A percentile compares a stretch with the other conserved stretches of the same genome.
Conservation (phyloP, 305 asterid genomes). For the Solanum hybrid region DNA sequence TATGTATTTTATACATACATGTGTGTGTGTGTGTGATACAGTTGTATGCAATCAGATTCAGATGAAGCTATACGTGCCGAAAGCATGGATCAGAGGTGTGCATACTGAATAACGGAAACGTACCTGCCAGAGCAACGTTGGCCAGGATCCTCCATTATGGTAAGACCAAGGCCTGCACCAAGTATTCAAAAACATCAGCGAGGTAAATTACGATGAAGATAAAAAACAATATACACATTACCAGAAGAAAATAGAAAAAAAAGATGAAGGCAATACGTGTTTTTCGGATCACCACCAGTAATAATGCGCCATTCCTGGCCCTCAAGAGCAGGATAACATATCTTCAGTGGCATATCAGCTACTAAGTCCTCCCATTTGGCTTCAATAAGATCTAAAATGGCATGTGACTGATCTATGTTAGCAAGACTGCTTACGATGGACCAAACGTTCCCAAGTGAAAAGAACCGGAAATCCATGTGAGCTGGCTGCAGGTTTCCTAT, state of each 20-base stretch:
- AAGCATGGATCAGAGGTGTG: not conserved
- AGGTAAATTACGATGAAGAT: not conserved
- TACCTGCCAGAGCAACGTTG: slow-evolving; percentile 97
- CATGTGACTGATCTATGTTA: slow-evolving; percentile 78
- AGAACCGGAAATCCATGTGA: slow-evolving; percentile 96
- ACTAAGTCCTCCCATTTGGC: slow-evolving; percentile 86
- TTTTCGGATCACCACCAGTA: slow-evolving; percentile 91
- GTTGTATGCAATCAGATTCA: not conserved
- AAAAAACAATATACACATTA: not conserved
- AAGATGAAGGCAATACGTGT: slow-evolving; percentile 47
- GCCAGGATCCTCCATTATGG: slow-evolving; percentile 98
- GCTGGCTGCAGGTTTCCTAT: slow-evolving; percentile 97
- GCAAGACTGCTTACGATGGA: slow-evolving; percentile 71
- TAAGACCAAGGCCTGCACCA: slow-evolving; percentile 95
- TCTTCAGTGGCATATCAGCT: slow-evolving; percentile 82
- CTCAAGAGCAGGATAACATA: slow-evolving; percentile 87
- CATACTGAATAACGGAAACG: not conserved
- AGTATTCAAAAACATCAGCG: not conserved
- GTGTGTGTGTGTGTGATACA: not conserved
- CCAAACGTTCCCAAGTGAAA: slow-evolving; percentile 89
- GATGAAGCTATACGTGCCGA: not conserved
- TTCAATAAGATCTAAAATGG: slow-evolving; percentile 77
- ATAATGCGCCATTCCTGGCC: slow-evolving; percentile 88
- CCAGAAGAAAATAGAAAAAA: not conserved
- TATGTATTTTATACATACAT: too few species aligned